phyloP scores from a whole-genome alignment of 2,329 filamentous ascomycete species.

The Elsinoe perseae region DNA sequence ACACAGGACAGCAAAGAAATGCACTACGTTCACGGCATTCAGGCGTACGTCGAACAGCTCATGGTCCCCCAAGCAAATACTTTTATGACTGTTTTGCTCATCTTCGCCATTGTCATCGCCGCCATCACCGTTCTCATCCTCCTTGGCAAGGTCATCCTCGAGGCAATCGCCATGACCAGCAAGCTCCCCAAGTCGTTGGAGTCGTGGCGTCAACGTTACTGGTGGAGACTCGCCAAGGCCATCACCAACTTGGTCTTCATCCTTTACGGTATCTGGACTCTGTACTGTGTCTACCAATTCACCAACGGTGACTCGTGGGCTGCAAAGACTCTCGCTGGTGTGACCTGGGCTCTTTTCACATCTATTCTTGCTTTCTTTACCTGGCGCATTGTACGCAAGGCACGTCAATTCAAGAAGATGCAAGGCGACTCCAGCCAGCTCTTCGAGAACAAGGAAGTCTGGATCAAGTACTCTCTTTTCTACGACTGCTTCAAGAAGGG shows the following conservation, averaged over 20 bases:
- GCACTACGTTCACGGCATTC: constrained; percentile 62
- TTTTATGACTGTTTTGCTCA: constrained; percentile 88
- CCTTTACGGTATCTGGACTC: constrained; percentile 87
- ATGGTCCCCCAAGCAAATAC: constrained; percentile 81
- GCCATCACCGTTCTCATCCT: constrained; percentile 79
- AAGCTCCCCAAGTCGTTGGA: constrained; percentile 71
- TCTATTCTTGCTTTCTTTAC: constrained; percentile 73
- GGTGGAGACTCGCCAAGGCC: constrained; percentile 81
- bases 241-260: constrained; percentile 85
- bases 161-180: constrained; percentile 83
- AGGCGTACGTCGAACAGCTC: constrained; percentile 75
- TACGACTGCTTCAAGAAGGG: constrained; percentile 92
- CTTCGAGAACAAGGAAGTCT: constrained; percentile 82
- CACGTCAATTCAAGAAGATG: constrained; percentile 61
- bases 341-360: constrained; percentile 77
- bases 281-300: constrained; percentile 96
- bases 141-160: constrained; percentile 82
- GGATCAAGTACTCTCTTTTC: constrained; percentile 94
- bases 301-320: constrained; percentile 90
- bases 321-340: constrained; percentile 71
- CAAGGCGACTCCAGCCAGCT: constrained; percentile 67
- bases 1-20: constrained; percentile 38
- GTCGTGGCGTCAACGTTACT: constrained; percentile 92
- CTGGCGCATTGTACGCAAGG: constrained; percentile 72
- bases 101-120: constrained; percentile 81